These are phyloP conservation scores for Ophiostoma ips DNA, from an alignment of 2,329 filamentous ascomycete genomes.

Conservation along the genomic window DNA sequence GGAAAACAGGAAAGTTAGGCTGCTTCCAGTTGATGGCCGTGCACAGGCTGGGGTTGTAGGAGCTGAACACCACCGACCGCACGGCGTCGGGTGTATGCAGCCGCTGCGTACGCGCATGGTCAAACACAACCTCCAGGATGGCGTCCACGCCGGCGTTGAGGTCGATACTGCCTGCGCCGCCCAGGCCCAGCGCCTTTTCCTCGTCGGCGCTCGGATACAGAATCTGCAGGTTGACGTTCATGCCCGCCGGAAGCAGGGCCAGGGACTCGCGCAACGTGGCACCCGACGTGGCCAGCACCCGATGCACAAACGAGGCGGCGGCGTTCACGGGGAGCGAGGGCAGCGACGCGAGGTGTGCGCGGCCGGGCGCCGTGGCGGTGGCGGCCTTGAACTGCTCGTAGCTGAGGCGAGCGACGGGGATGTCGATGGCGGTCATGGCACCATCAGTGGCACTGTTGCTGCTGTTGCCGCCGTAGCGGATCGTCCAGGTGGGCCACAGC, in stretches of 20 bases:
- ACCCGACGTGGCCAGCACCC: constrained; percentile 59
- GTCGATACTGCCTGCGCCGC: constrained; percentile 50
- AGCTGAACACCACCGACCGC: constrained; percentile 84
- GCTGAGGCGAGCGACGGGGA: constrained; percentile 68
- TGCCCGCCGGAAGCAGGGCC: constrained; percentile 55
- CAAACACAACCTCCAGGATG: constrained; percentile 74
- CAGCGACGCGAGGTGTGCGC: constrained; percentile 29
- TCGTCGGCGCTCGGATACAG: constrained; percentile 69
- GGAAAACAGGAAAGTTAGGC: constrained; percentile 89
- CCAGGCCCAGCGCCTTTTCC: constrained; percentile 54
- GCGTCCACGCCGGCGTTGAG: constrained; percentile 79
- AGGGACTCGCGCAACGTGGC: constrained; percentile 69
- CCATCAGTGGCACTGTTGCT: not conserved
- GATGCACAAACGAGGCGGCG: constrained; percentile 56
- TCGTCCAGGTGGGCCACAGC: constrained; percentile 73
- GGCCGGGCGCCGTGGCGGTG: constrained; percentile 29
- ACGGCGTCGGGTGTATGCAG: constrained; percentile 56
- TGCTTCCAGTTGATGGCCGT: constrained; percentile 98
- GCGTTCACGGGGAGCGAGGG: constrained; percentile 33
- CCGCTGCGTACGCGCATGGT: constrained; percentile 62
- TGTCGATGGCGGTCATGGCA: constrained; percentile 37
- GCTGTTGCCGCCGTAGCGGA: constrained; percentile 49
- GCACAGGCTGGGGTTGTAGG: constrained; percentile 80
- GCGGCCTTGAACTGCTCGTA: constrained; percentile 54
- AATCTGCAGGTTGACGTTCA: constrained; percentile 87